Evolutionary conservation across 163 green algal genomes (phyloP).

Genomic region (Picocystis sp.): DNA sequence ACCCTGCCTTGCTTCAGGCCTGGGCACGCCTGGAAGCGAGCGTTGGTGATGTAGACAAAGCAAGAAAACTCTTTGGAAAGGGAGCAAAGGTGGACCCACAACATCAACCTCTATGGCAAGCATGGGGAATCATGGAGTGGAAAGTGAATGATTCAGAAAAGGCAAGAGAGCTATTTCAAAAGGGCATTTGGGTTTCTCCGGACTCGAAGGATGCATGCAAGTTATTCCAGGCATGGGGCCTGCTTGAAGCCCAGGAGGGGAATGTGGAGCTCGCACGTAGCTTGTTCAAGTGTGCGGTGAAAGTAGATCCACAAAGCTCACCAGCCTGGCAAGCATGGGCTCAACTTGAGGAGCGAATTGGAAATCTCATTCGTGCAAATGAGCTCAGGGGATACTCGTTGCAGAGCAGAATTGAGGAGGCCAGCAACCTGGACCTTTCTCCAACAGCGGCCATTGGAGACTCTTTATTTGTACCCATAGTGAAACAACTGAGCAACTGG

Average conservation of each 20-base stretch:
- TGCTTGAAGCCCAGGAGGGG: constrained; percentile 53
- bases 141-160: constrained; percentile 29
- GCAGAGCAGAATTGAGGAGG: no score
- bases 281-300: constrained; percentile 82
- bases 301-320: constrained; percentile 47
- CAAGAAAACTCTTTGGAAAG: constrained; percentile 11
- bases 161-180: constrained; percentile 47
- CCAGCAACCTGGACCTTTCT: no score
- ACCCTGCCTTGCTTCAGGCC: constrained; percentile 64
- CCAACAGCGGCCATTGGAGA: no score
- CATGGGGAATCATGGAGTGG: constrained; percentile 57
- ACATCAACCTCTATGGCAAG: constrained; percentile 47
- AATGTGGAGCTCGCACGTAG: constrained; percentile 59
- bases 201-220: no score
- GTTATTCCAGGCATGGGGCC: constrained; percentile 58
- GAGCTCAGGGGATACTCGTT: constrained; percentile 43
- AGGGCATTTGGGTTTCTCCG: constrained; percentile 1
- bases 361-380: constrained; percentile 39
- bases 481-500: no score
- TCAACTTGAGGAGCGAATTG: constrained; percentile 48
- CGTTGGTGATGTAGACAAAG: constrained; percentile 8
- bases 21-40: constrained; percentile 1
- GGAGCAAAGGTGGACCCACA: constrained; percentile 9
- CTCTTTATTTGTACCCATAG: no score
- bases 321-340: constrained; percentile 52